Base-by-base conservation (phyloP, 495 filamentous ascomycete species). In the Aspergillus sparsus region DNA sequence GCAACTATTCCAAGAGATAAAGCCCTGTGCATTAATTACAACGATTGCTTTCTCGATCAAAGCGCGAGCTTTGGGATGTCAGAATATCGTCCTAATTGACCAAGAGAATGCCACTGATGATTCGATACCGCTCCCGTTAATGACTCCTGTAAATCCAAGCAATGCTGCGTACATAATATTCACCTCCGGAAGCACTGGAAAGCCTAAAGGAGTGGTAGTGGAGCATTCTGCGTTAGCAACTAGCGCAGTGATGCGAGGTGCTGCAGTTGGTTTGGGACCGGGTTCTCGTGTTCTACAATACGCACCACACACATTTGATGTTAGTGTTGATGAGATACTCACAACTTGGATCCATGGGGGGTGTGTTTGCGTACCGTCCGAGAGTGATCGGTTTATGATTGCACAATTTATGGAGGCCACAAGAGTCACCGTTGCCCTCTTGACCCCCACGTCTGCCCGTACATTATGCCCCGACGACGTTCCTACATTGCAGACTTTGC, bases 301-400 rank as follows among this genome's bases (percentile, higher is more conserved):
- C 55, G 74, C 75, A 5, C 72, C 75, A 1, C 74, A 77, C 54
- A 71, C 69, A 2, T 81, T 80, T 52, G 78, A 80, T 62, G 75
- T 63, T 8, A 69, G 71, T 37, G 53, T 79, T 10, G 58, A 71
- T 10, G 75, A 79, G 41, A 77, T 78, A 10, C 36, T 61, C 1
- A 49, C 42, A 16, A 61, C 58, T 1, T 33, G 27, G 51, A 54
- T 55, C 44, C 51, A 55, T 16, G 58, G 58, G 1, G 58, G 58
- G 7, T 77, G 74, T 36, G 61, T 80, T 3, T 82, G 79, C 62
- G 65, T 80, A 0, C 78, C 79, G 7, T 64, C 72, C 12, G 80
- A 41, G 49, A 66, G 18, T 67, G 70, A n/a, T 13, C 32, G 55
- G 1, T 57, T 57, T 15, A 35, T 46, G 21, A 57, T 57, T 33